A percentile compares a stretch with the other conserved stretches of the same genome.
Conservation (phyloP, 768 basidiomycete species). For the Pleurotus ostreatus region DNA sequence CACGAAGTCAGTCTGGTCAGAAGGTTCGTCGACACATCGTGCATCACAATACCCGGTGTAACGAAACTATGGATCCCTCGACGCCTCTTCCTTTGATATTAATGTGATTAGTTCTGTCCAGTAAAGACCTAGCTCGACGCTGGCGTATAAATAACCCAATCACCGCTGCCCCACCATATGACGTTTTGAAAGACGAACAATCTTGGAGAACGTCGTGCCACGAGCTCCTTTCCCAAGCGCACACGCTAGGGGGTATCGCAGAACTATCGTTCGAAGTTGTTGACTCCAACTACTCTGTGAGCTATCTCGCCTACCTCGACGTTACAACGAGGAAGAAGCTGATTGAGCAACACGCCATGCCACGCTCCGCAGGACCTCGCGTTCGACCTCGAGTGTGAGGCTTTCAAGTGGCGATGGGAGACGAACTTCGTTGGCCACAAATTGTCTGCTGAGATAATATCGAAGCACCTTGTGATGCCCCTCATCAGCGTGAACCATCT, state of each 20-base stretch:
- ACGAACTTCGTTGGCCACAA: conserved; percentile 60
- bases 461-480: conserved; percentile 74
- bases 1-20: conserved; percentile 70
- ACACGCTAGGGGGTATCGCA: conserved; percentile 57
- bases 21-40: conserved; percentile 43
- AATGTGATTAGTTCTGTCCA: conserved; percentile 40
- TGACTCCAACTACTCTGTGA: conserved; percentile 57
- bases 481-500: conserved; percentile 69
- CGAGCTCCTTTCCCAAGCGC: conserved; percentile 51
- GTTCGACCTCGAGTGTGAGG: conserved; percentile 52
- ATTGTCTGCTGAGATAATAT: conserved; percentile 67
- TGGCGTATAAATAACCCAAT: conserved; percentile 60
- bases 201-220: conserved; percentile 56
- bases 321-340: not conserved
- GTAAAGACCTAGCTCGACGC: conserved; percentile 59
- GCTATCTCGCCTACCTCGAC: conserved; percentile 14
- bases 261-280: conserved; percentile 58
- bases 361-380: conserved; percentile 53
- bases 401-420: conserved; percentile 81
- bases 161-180: conserved; percentile 19
- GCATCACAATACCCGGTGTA: conserved; percentile 7
- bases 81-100: conserved; percentile 4
- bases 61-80: conserved; percentile 6
- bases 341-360: conserved; percentile 2
- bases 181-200: conserved; percentile 44